Percentiles rank a stretch among this genome's conserved stretches.
These are phyloP conservation scores for Fusarium nygamai DNA, from an alignment of 2,329 filamentous ascomycete species.

Conservation along the genomic window DNA sequence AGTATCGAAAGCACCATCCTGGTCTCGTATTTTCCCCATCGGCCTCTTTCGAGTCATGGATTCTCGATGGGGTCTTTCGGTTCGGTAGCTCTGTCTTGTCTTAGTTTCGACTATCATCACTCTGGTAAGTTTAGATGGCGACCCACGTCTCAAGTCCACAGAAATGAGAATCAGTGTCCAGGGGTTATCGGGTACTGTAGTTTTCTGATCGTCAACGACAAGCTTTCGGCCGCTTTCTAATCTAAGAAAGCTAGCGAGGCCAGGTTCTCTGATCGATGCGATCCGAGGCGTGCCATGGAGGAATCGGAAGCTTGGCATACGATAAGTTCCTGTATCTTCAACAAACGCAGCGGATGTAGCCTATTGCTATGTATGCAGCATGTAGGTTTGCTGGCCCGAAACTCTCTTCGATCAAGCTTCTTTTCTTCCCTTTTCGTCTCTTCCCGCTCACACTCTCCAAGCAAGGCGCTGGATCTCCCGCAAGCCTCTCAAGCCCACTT, in stretches of 20 bases:
- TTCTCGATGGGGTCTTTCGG: background rate
- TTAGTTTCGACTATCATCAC: background rate
- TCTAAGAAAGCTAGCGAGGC: background rate
- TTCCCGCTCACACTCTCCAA: conserved; percentile 13
- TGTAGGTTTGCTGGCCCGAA: background rate
- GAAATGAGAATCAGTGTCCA: conserved; percentile 5
- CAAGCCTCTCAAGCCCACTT: conserved; percentile 17
- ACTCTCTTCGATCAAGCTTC: conserved; percentile 1
- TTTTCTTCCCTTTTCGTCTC: background rate
- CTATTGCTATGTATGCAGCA: background rate
- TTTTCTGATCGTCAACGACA: conserved; percentile 9
- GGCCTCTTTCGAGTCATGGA: conserved; percentile 9
- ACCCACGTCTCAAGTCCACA: conserved; percentile 22
- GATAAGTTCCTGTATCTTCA: background rate
- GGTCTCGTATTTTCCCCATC: conserved; percentile 8
- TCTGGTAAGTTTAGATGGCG: background rate
- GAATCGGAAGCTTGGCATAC: conserved; percentile 21
- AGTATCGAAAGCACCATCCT: background rate
- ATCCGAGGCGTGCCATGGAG: conserved; percentile 10
- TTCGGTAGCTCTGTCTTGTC: conserved; percentile 6
- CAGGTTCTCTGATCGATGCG: conserved; percentile 18
- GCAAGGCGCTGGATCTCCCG: conserved; percentile 15
- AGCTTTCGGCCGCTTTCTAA: conserved; percentile 23
- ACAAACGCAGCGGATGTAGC: background rate
- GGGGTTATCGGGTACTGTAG: background rate